Evolutionary conservation across 2,329 filamentous ascomycete genomes (phyloP).

Genomic region (Neofusicoccum umdonicola): DNA sequence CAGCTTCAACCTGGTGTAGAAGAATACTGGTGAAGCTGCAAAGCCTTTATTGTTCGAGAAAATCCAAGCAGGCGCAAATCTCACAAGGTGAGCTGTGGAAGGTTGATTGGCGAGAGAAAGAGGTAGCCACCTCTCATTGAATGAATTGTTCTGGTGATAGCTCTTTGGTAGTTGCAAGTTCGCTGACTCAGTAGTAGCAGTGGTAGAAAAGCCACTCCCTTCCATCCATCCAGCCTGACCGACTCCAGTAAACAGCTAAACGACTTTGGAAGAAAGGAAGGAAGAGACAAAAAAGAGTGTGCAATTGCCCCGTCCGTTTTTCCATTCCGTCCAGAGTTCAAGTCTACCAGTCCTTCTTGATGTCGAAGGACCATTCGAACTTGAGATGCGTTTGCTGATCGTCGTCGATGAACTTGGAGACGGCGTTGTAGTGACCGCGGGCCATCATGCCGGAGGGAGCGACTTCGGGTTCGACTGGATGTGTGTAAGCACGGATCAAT

Average conservation of each 20-base stretch:
- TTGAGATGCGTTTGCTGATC: constrained; percentile 86
- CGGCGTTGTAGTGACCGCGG: constrained; percentile 84
- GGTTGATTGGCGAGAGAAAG: not conserved
- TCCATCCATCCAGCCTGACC: not conserved
- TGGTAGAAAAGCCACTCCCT: not conserved
- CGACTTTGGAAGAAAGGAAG: not conserved
- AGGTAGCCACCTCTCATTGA: not conserved
- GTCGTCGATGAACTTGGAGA: constrained; percentile 91
- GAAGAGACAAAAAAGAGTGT: constrained; percentile 5
- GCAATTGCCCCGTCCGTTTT: not conserved
- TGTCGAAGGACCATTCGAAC: constrained; percentile 96
- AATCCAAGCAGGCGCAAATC: not conserved
- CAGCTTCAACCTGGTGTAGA: too few species aligned
- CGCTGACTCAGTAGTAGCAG: constrained; percentile 8
- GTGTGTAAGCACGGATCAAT: constrained; percentile 8
- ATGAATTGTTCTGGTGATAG: not conserved
- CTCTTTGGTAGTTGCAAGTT: constrained; percentile 1
- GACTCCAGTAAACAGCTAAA: not conserved
- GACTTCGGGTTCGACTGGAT: constrained; percentile 80
- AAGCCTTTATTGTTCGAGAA: too few species aligned
- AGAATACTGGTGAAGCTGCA: too few species aligned
- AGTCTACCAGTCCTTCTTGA: constrained; percentile 87
- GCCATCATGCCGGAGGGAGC: constrained; percentile 88
- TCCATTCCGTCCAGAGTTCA: not conserved
- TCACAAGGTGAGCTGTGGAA: not conserved